Evolutionary conservation across 805 yeast species (phyloP).

Genomic region (Starmera pachycereana): DNA sequence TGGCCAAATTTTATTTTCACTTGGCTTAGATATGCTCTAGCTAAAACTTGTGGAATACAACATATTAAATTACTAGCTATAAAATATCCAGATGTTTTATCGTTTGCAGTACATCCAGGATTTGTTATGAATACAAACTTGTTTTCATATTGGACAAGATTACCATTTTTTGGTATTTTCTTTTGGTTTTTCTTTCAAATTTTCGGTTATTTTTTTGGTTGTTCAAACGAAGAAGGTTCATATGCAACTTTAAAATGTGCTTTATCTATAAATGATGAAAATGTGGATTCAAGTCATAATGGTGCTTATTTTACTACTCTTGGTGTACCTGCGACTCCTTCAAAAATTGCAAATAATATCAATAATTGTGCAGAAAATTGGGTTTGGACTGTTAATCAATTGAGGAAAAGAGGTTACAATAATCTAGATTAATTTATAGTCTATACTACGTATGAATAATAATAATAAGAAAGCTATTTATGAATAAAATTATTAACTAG

Average conservation of each 20-base stretch:
- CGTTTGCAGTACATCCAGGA: constrained; percentile 73
- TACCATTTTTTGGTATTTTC: constrained; percentile 66
- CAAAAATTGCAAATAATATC: constrained; percentile 44
- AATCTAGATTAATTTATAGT: constrained; percentile 7
- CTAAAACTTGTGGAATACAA: constrained; percentile 74
- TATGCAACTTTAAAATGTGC: constrained; percentile 55
- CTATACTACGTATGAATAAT: too few relatives aligned
- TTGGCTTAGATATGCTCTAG: constrained; percentile 68
- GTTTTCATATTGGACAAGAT: constrained; percentile 66
- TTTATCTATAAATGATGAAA: constrained; percentile 29
- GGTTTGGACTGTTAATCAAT: constrained; percentile 66
- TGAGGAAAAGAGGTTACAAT: constrained; percentile 41
- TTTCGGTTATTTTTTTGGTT: constrained; percentile 62
- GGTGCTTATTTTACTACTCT: constrained; percentile 61
- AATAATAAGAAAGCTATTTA: too few relatives aligned
- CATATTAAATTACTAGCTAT: constrained; percentile 53
- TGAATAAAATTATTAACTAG: too few relatives aligned
- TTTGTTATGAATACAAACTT: constrained; percentile 74
- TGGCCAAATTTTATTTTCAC: constrained; percentile 62
- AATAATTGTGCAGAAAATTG: constrained; percentile 61
- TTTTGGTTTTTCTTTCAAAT: constrained; percentile 66
- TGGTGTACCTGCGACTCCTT: constrained; percentile 47
- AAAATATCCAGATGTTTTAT: constrained; percentile 54
- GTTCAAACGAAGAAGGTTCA: constrained; percentile 61
- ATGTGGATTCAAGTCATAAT: constrained; percentile 32